These are phyloP conservation scores for Septoria linicola DNA, from an alignment of 2,329 filamentous ascomycete species.

Conservation along the genomic window DNA sequence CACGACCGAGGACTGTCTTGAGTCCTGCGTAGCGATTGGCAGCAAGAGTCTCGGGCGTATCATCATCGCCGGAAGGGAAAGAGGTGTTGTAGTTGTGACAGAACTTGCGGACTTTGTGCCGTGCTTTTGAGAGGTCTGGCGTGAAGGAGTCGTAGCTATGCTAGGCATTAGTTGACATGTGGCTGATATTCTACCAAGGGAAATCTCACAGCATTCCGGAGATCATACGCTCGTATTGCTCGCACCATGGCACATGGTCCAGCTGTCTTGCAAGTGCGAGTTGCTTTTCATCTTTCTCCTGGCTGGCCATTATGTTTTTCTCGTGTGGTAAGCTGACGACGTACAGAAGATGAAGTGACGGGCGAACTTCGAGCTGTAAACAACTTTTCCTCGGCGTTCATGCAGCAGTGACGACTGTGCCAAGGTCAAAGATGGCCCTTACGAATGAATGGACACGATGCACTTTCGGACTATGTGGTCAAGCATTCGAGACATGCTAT, in stretches of 20 bases:
- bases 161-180: neutral
- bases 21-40: conserved; percentile 15
- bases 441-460: no score
- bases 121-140: conserved; percentile 51
- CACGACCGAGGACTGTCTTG: conserved; percentile 17
- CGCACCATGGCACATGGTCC: conserved; percentile 56
- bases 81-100: conserved; percentile 60
- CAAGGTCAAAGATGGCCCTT: no score
- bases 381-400: no score
- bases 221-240: conserved; percentile 65
- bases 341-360: neutral
- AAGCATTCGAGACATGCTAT: no score
- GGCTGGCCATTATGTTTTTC: conserved; percentile 29
- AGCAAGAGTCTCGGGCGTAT: conserved; percentile 9
- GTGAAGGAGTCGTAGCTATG: conserved; percentile 46
- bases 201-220: conserved; percentile 55
- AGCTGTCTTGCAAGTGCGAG: conserved; percentile 51
- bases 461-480: no score
- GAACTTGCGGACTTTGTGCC: conserved; percentile 56
- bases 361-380: neutral
- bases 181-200: neutral
- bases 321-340: neutral
- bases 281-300: conserved; percentile 44
- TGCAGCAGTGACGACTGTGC: no score
- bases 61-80: conserved; percentile 43